Evolutionary conservation across 164 flowering plant species (phyloP).

Genomic region (Dillenia suffruticosa): DNA sequence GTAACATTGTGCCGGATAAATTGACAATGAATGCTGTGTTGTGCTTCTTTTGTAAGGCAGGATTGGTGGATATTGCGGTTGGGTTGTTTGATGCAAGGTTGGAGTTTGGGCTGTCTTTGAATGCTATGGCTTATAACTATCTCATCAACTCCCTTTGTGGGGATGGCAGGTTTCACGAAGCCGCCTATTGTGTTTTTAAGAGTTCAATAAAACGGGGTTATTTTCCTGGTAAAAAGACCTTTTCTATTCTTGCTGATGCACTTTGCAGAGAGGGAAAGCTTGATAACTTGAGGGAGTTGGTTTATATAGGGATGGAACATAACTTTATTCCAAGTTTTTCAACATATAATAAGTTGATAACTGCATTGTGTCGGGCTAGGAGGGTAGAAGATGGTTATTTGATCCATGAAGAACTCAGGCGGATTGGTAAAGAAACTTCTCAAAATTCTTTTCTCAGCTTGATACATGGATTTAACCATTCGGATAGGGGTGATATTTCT

Average conservation of each 20-base stretch:
- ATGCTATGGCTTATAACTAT: conserved; percentile 53
- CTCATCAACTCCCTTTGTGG: conserved; percentile 59
- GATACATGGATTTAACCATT: conserved; percentile 42
- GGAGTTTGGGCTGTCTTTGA: conserved; percentile 52
- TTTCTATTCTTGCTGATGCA: conserved; percentile 53
- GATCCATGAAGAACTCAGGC: conserved; percentile 30
- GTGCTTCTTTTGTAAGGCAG: conserved; percentile 85
- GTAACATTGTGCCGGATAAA: conserved; percentile 48
- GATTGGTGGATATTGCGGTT: conserved; percentile 69
- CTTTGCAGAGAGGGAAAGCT: conserved; percentile 55
- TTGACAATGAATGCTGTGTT: conserved; percentile 68
- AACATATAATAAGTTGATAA: conserved; percentile 37
- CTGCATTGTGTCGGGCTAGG: conserved; percentile 46
- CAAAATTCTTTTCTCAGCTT: conserved; percentile 26
- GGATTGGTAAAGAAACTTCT: conserved; percentile 17
- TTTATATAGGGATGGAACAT: conserved; percentile 32
- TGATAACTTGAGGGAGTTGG: conserved; percentile 60
- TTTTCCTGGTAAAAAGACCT: conserved; percentile 50
- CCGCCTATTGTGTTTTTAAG: conserved; percentile 54
- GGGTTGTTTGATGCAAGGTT: conserved; percentile 50
- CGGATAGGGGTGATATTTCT: conserved; percentile 61
- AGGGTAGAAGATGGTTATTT: conserved; percentile 58
- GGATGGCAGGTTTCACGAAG: conserved; percentile 58
- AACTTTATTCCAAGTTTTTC: conserved; percentile 31
- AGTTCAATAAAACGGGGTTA: conserved; percentile 50